Evolutionary conservation across 768 basidiomycete genomes (phyloP).

Genomic region (Leccinum fibrillosum): DNA sequence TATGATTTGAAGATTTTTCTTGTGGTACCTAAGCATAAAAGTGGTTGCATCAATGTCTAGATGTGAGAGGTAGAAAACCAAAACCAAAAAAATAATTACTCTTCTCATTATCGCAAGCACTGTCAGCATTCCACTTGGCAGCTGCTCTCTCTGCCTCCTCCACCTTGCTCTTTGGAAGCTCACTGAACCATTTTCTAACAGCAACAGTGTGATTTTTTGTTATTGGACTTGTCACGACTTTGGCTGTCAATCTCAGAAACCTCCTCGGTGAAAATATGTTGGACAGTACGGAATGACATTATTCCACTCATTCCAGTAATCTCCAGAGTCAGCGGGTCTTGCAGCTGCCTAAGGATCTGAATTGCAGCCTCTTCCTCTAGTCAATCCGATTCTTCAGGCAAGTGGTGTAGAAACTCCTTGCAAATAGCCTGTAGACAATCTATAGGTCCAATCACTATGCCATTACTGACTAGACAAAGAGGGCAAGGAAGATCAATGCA

Average conservation of each 20-base stretch:
- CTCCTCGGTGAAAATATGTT: not conserved
- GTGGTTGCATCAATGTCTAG: too few species aligned
- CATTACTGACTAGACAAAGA: not conserved
- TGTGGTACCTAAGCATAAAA: not conserved
- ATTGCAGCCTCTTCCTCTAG: not conserved
- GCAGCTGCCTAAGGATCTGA: not conserved
- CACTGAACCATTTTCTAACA: not conserved
- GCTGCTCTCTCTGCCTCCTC: not conserved
- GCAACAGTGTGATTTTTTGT: not conserved
- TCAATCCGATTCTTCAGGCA: not conserved
- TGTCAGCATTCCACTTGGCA: too few species aligned
- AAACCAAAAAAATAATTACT: not conserved
- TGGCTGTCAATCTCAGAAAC: not conserved
- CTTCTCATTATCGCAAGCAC: not conserved
- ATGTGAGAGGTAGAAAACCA: not conserved
- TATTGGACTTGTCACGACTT: not conserved
- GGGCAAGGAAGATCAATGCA: not conserved
- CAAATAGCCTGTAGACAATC: not conserved
- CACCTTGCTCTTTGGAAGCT: not conserved
- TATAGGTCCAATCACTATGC: not conserved
- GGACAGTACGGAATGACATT: not conserved
- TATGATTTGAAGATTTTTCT: not conserved
- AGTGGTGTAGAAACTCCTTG: not conserved
- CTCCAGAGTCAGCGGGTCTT: not conserved
- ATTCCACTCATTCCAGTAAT: not conserved